Base-by-base conservation (phyloP, 2,329 filamentous ascomycete species). In the Colletotrichum melonis region DNA sequence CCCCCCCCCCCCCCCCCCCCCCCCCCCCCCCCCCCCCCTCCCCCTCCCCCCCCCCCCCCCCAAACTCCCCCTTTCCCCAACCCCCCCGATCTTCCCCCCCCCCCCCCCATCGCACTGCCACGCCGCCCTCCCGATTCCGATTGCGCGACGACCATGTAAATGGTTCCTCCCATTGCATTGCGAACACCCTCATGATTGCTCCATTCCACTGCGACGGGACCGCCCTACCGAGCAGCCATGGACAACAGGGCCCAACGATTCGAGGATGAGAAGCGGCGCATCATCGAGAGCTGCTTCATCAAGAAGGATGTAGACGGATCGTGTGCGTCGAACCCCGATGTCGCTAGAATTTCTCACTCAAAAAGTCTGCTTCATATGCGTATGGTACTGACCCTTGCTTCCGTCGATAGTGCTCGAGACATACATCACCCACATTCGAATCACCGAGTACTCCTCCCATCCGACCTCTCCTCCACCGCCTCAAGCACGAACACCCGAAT, bases 361-460 rank as follows among this genome's bases (percentile, higher is more conserved):
- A 26, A 56, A 46, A 56, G 32, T 60, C 55, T 28, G 35, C 64
- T 24, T 30, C 28, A 65, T 55, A 28, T 30, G 24, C 56, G 30
- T n/a, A 46, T 38, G 30, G 58, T 49, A 62, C 73, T 70, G 58
- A 70, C 65, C 65, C 19, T 60, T 72, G 16, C 52, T 46, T 55
- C 46, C 68, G 24, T 35, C 57, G 76, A 64, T 79, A 95, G 93
- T 94, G 77, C 87, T 92, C 77, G 97, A 99, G 85, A 98, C 95
- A 42, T 99, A 99, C 86, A 99, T 99, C 79, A 99, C 97, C 26
- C 97, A 99, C 81, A 95, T 98, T 78, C 91, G 93, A 79, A 95
- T 99, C 79, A 91, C 91, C 76, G 97, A 99, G 86, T 97, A 94
- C 87, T 92, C 92, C 70, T 89, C 90, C 54, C 92, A 95, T 82